Evolutionary conservation across 345 rosid genomes (phyloP), one percentile per base, ranked within the genome.

Genomic region (Excoecaria agallocha): DNA sequence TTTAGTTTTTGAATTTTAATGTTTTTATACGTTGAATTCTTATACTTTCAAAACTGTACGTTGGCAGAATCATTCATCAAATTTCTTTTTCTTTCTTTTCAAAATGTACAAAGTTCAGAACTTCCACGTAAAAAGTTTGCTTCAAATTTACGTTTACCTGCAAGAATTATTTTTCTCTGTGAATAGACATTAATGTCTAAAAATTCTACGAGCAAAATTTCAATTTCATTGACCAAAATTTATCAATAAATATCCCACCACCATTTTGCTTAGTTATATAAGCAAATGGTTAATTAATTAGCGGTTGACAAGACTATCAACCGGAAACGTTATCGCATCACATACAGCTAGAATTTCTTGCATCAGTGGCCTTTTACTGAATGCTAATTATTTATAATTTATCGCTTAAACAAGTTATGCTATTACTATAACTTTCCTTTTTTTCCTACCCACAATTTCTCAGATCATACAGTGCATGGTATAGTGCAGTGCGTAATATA

Each of bases 371-470:
- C 25, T 71, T 55, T 45, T 30, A 5, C 41, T 48, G 25, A 48
- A 48, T 48, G 2, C 61, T 59, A 46, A 58, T 60, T 38, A 30
- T 19, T 2, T 46, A 46, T 25, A 61, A 8, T 59, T 35, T 12
- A 17, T 30, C 68, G 60, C 41, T 54, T 74, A 66, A 73, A 25
- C 70, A 73, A 73, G 52, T 2, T 65, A 41, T 52, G 55, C 24
- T 54, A 25, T 74, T 55, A 22, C 65, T 65, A n/a, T 30, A 30
- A 30, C 30, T n/a, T n/a, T n/a, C 30, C 2, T 30, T 30, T 30
- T 2, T 2, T 2, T 2, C 30, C 30, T 30, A 30, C 30, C 30
- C 30, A 30, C 30, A 30, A 30, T 30, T 30, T 1, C 30, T 30
- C n/a, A n/a, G n/a, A n/a, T n/a, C n/a, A n/a, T n/a, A n/a, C n/a